Evolutionary conservation across 768 basidiomycete species (phyloP), one percentile per base, ranked within the genome.

Genomic region (Tulasnella sp.): DNA sequence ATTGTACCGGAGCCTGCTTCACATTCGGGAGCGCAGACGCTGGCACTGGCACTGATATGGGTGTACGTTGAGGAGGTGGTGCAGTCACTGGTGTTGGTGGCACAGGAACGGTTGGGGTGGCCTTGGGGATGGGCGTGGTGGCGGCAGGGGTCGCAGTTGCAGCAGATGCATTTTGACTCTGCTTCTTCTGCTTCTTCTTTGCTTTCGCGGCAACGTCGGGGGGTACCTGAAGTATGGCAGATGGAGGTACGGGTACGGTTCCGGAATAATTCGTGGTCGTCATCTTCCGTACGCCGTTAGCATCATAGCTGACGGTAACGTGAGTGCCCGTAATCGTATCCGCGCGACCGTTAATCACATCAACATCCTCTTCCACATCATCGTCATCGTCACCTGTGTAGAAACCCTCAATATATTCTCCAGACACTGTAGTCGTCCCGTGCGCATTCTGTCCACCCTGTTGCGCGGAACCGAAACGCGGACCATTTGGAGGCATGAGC

Each of bases 121-220:
- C 21, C 19, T 64, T 66, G 65, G 72, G 67, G 66, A 69, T 65
- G 62, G 68, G 23, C 3, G 62, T 61, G 30, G 66, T 66, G 48
- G 68, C 66, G 65, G 70, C 67, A 59, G 61, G 59, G 13, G 54
- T 64, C 56, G 66, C 66, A 63, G 68, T 61, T 30, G 58, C 61
- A 45, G 65, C 67, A 44, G 64, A 65, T 50, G 45, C 62, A 13
- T 74, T 73, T 67, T 38, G 34, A 38, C 73, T 73, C 71, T 76
- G 75, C 67, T 75, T 75, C 67, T 76, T 78, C 66, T 79, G 80
- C 72, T 75, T 78, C 70, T 74, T 76, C 70, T 72, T 75, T 65
- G 73, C 73, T 49, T 64, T 64, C 58, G 63, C 55, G 42, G 51
- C 49, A 15, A 27, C 29, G 44, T 15, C 47, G 54, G 45, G 43